Percentiles rank a stretch among this genome's conserved stretches.
phyloP scores from a whole-genome alignment of 352 stramenopile species.

The Peronospora destructor region DNA sequence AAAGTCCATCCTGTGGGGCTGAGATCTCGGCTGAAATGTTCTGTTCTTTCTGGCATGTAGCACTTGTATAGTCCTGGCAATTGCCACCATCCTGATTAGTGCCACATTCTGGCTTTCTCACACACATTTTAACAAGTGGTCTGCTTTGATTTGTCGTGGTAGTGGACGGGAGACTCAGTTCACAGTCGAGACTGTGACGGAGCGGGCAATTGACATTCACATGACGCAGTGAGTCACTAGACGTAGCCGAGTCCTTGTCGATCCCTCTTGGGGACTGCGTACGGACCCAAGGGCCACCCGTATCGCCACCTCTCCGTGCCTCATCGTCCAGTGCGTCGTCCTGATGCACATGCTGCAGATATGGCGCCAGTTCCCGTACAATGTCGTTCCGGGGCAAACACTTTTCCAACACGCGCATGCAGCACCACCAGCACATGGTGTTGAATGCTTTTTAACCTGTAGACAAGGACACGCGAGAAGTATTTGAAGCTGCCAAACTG shows the following conservation, averaged over 20 bases:
- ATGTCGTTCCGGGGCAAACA: conserved; percentile 85
- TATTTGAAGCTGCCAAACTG: background rate
- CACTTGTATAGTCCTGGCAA: conserved; percentile 12
- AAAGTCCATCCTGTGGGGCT: conserved; percentile 4
- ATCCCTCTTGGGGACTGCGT: conserved; percentile 45
- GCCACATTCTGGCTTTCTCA: conserved; percentile 20
- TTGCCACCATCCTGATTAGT: conserved; percentile 4
- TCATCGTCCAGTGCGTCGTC: conserved; percentile 65
- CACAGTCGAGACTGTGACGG: conserved; percentile 32
- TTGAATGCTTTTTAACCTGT: background rate
- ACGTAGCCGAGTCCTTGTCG: conserved; percentile 53
- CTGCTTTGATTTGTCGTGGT: conserved; percentile 1
- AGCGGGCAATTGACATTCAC: conserved; percentile 35
- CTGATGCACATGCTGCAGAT: conserved; percentile 77
- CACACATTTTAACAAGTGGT: conserved; percentile 27
- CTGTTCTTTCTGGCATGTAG: conserved; percentile 21
- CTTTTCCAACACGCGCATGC: conserved; percentile 82
- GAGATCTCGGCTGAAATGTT: conserved; percentile 14
- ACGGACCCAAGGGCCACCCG: conserved; percentile 39
- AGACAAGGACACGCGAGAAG: background rate
- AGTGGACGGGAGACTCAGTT: conserved; percentile 26
- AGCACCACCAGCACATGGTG: conserved; percentile 82
- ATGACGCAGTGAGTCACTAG: conserved; percentile 53
- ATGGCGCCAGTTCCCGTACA: conserved; percentile 77
- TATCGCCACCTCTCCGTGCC: conserved; percentile 29